Evolutionary conservation across 1,284 basidiomycete genomes (phyloP).

Genomic region (Tilletia walkeri): DNA sequence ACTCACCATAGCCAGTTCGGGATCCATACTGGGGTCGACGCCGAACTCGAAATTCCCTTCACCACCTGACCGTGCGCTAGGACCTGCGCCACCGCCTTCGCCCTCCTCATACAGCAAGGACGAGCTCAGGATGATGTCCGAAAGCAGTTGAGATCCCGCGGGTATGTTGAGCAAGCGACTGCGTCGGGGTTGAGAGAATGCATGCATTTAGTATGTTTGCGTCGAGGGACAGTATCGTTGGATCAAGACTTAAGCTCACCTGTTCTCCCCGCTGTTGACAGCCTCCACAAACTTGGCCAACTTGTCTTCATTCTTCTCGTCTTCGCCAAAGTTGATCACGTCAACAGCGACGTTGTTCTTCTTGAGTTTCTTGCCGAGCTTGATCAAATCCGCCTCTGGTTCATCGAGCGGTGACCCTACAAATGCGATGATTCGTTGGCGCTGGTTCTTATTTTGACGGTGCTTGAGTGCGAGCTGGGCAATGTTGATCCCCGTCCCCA

Average conservation of each 20-base stretch:
- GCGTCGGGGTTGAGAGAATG: neutral
- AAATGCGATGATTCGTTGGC: conserved; percentile 91
- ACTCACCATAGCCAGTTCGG: conserved; percentile 90
- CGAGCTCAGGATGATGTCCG: conserved; percentile 77
- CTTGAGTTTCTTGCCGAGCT: conserved; percentile 92
- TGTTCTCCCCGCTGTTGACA: conserved; percentile 75
- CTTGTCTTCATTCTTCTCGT: conserved; percentile 63
- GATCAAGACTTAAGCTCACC: conserved; percentile 61
- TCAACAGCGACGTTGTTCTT: conserved; percentile 99
- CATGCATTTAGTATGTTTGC: neutral
- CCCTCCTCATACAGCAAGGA: conserved; percentile 78
- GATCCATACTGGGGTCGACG: conserved; percentile 90
- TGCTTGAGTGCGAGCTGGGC: conserved; percentile 94
- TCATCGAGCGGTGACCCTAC: conserved; percentile 71
- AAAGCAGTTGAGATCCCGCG: conserved; percentile 73
- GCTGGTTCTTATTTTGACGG: conserved; percentile 94
- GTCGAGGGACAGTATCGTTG: neutral
- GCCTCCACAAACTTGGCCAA: conserved; percentile 75
- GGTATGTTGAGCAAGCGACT: conserved; percentile 76
- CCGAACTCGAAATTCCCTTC: conserved; percentile 71
- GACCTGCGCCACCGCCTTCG: conserved; percentile 62
- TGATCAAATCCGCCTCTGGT: conserved; percentile 58
- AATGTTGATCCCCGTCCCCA: conserved; percentile 84
- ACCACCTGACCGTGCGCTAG: conserved; percentile 39
- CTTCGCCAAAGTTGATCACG: conserved; percentile 70